Conservation (phyloP, 2,329 filamentous ascomycete species). For the Ramularia collo-cygni region DNA sequence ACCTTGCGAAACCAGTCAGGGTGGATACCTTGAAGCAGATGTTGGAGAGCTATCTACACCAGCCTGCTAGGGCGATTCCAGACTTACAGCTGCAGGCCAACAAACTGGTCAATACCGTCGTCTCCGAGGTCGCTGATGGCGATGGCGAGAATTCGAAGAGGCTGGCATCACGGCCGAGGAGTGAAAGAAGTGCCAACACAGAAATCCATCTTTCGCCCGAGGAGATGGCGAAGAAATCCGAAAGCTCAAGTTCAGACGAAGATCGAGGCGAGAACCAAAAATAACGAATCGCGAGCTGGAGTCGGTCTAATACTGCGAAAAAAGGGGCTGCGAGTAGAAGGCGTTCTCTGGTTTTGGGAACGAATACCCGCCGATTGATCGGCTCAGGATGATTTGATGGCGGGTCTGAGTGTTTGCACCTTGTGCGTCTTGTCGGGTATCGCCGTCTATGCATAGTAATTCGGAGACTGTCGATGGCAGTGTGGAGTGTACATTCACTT, state of each 20-base stretch:
- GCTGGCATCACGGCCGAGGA: slow-evolving; percentile 5
- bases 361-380: too few species aligned
- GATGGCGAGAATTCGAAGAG: not conserved
- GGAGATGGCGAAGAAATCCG: slow-evolving; percentile 22
- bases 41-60: slow-evolving; percentile 59
- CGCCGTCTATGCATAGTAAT: too few species aligned
- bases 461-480: too few species aligned
- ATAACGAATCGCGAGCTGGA: too few species aligned
- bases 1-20: slow-evolving; percentile 89
- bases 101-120: slow-evolving; percentile 34
- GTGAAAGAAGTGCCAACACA: slow-evolving; percentile 12
- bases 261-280: slow-evolving; percentile 11
- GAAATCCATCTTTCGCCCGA: slow-evolving; percentile 25
- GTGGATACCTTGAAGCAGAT: slow-evolving; percentile 81
- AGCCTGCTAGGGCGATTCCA: slow-evolving; percentile 38
- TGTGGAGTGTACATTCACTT: too few species aligned
- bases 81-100: slow-evolving; percentile 42
- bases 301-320: too few species aligned
- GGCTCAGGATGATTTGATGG: too few species aligned
- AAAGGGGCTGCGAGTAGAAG: too few species aligned
- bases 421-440: too few species aligned
- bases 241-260: slow-evolving; percentile 14
- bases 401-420: too few species aligned
- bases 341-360: too few species aligned
- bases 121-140: slow-evolving; percentile 17